A percentile compares a stretch with the other conserved stretches of the same genome.
These are phyloP conservation scores for Apophysomyces variabilis DNA, from an alignment of 371 early-diverging fungal genomes.

Conservation along the genomic window DNA sequence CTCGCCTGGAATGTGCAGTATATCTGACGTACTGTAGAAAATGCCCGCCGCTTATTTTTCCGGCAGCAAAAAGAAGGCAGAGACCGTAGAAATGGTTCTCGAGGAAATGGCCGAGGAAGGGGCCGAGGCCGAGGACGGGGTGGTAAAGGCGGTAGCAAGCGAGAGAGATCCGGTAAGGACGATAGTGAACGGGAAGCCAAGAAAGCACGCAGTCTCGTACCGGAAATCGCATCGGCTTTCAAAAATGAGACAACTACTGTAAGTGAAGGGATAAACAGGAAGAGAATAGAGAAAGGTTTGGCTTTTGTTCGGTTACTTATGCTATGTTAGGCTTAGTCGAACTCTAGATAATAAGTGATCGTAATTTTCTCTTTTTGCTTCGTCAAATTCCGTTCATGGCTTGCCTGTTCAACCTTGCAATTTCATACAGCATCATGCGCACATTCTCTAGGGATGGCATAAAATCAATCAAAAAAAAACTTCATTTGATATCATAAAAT, in stretches of 20 bases:
- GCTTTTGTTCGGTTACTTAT: not conserved
- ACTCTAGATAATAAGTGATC: no score
- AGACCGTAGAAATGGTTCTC: slow-evolving; percentile 14
- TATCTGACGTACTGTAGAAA: slow-evolving; percentile 9
- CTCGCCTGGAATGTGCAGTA: not conserved
- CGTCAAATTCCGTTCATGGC: no score
- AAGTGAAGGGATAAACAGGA: no score
- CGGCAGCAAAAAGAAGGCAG: slow-evolving; percentile 25
- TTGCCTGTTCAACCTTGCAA: no score
- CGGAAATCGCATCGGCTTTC: not conserved
- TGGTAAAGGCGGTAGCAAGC: slow-evolving; percentile 14
- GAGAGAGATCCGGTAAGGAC: slow-evolving; percentile 1
- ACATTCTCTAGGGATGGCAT: no score
- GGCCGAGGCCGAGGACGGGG: slow-evolving; percentile 26
- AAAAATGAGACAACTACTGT: not conserved
- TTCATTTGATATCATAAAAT: no score
- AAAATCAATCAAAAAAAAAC: no score
- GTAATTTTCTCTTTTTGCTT: no score
- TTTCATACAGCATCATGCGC: no score
- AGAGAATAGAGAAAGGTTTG: not conserved
- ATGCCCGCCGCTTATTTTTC: slow-evolving; percentile 27
- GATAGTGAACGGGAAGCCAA: not conserved
- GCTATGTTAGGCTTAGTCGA: not conserved
- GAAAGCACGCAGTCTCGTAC: not conserved
- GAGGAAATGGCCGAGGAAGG: slow-evolving; percentile 28